Evolutionary conservation across 768 basidiomycete genomes (phyloP), one percentile per base, ranked within the genome.

Genomic region (Psilocybe tampanensis): DNA sequence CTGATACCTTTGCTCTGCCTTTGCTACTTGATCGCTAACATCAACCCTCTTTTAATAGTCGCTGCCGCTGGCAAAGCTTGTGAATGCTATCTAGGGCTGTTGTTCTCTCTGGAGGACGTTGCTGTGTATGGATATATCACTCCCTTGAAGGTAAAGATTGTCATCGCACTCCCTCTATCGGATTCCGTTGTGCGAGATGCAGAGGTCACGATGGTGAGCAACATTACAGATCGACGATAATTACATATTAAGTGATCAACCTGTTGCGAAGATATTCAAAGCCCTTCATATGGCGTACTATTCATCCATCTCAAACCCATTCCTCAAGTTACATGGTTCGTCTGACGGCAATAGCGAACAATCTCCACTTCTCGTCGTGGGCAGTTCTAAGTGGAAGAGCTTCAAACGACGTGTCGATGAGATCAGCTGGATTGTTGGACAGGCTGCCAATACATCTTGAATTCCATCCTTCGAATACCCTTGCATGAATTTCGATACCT

Each of bases 121-220:
- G 93, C 92, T 2, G 91, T 94, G 36, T 95, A 95, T 70, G 94
- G 94, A 39, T 96, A 94, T 72, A 84, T 94, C 48, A 94, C 92
- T 9, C 92, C 94, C 12, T 76, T 92, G 59, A 92, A 89, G 67
- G 80, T 94, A 65, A 95, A 94, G 76, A 93, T 96, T 64, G 81
- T 96, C 55, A 67, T 95, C 51, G 88, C 88, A 0, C 72, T 95
- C 49, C 86, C 90, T 8, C 73, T 95, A 60, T 85, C 90, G 8
- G 94, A 96, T 66, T 79, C 89, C 12, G 83, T 94, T 19, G 85
- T 95, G 26, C 84, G 85, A 36, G 94, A 96, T 67, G 77, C 80
- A 22, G 94, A 95, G 64, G 80, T 95, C 56, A 80, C 83, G 60
- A 83, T 82, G 67, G 94, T 94, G 52, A 60, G 88, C 32, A 29